Percentiles rank a stretch among this genome's conserved stretches.
Conservation (phyloP, 2,329 filamentous ascomycete species). For the Emmonsiellopsis sp. region DNA sequence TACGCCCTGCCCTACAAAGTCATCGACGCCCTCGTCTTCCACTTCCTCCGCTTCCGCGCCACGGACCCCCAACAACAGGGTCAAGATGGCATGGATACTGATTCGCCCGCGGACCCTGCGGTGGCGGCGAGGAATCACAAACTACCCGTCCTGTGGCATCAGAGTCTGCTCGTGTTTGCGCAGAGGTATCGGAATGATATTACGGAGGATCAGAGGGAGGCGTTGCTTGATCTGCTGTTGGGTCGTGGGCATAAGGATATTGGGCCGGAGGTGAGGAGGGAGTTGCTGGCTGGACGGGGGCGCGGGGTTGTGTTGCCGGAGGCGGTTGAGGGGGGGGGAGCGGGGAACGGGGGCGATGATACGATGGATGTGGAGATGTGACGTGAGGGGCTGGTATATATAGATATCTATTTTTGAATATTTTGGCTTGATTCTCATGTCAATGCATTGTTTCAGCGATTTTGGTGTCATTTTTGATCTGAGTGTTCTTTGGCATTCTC, state of each 20-base stretch:
- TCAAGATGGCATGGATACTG: constrained; percentile 41
- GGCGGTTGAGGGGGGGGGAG: constrained; percentile 41
- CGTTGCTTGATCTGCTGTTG: constrained; percentile 75
- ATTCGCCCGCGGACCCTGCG: constrained; percentile 34
- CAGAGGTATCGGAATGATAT: constrained; percentile 94
- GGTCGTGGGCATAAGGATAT: constrained; percentile 79
- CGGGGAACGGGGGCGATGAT: constrained; percentile 64
- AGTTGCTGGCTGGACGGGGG: constrained; percentile 78
- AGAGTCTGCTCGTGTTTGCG: constrained; percentile 83
- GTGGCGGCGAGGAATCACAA: constrained; percentile 49
- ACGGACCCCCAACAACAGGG: constrained; percentile 46
- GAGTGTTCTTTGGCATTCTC: no score
- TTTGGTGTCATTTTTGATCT: no score
- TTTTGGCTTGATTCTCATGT: not conserved
- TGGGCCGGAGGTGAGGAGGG: constrained; percentile 80
- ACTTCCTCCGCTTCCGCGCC: constrained; percentile 82
- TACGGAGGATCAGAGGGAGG: constrained; percentile 88
- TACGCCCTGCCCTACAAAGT: constrained; percentile 94
- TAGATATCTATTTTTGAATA: not conserved
- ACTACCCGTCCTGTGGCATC: constrained; percentile 92
- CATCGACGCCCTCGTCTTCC: constrained; percentile 88
- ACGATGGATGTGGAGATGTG: constrained; percentile 65
- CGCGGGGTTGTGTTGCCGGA: constrained; percentile 55
- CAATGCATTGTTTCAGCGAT: no score
- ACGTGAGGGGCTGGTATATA: not conserved